Base-by-base conservation (phyloP, 129 eudicot genomes). In the Centaurea solstitialis region DNA sequence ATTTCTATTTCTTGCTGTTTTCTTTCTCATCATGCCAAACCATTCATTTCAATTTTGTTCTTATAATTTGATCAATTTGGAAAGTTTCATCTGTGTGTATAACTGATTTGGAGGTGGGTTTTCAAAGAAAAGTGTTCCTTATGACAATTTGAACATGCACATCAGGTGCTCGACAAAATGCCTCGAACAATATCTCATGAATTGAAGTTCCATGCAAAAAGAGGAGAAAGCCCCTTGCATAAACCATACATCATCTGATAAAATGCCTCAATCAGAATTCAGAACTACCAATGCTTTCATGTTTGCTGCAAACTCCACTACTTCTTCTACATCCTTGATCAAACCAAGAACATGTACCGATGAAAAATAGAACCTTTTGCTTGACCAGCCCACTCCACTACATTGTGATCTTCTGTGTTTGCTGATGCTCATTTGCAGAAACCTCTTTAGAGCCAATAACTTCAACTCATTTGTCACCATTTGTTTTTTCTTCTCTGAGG, bases 81-180 rank as follows among this genome's bases (percentile, higher is more conserved):
- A 57, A 57, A 5, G 65, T n/a, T 17, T 57, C 65, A 57, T 57
- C 22, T 13, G 9, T 57, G 9, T n/a, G 22, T 57, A 17, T 57
- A 5, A 18, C 18, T 57, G 22, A 57, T 57, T 17, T 57, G 65
- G 65, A 17, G 65, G 65, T 57, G 65, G 1, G 5, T n/a, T 57
- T 57, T 57, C 6, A 17, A n/a, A 57, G 65, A 57, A 57, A 17
- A 57, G 1, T 57, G 65, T 57, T 0, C 17, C n/a, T 17, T 57
- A 17, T 57, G 65, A 57, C 65, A 5, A 57, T 17, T 17, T 57
- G 65, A 57, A 57, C 50, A 40, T 76, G 81, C 39, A 12, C 45
- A 76, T 47, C 85, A 82, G 7, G 67, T 76, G 81, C 69, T 82
- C 9, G 85, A 15, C 70, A 33, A 68, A 82, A 57, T 57, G 22